phyloP scores from a whole-genome alignment of 1,139 yeast species.

The Torulaspora pretoriensis region DNA sequence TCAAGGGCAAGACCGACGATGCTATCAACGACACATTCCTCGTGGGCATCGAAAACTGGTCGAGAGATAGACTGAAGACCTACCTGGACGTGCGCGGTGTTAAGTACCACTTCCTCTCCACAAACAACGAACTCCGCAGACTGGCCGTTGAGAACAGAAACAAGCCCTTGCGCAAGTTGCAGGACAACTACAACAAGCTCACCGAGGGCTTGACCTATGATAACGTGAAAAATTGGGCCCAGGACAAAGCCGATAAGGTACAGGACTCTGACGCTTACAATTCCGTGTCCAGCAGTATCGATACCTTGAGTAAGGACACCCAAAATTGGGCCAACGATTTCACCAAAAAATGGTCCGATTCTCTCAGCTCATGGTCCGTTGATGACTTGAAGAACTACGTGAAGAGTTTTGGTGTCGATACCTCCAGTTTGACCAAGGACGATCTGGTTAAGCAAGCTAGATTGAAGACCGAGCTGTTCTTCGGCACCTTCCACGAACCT shows the following conservation, averaged over 20 bases:
- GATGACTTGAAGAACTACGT: conserved; percentile 53
- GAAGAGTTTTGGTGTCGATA: conserved; percentile 47
- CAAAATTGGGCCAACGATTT: conserved; percentile 30
- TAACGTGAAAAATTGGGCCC: conserved; percentile 42
- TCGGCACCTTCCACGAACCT: conserved; percentile 29
- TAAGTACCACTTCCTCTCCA: conserved; percentile 44
- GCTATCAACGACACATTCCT: conserved; percentile 45
- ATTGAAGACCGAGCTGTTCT: conserved; percentile 42
- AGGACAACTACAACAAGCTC: conserved; percentile 34
- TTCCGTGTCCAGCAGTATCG: conserved; percentile 30
- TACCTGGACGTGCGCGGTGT: conserved; percentile 53
- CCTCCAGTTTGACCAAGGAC: conserved; percentile 41
- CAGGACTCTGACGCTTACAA: conserved; percentile 37
- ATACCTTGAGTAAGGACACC: conserved; percentile 23
- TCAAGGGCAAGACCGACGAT: conserved; percentile 32
- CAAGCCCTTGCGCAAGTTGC: conserved; percentile 40
- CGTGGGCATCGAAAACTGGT: conserved; percentile 46
- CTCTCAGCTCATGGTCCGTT: conserved; percentile 50
- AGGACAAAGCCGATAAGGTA: conserved; percentile 39
- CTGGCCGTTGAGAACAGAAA: conserved; percentile 46
- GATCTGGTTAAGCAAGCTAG: conserved; percentile 48
- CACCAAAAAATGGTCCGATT: conserved; percentile 32
- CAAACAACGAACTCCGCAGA: conserved; percentile 46
- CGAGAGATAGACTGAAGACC: conserved; percentile 46
- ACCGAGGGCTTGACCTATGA: conserved; percentile 46